A percentile compares a stretch with the other conserved stretches of the same genome.
Evolutionary conservation across 495 filamentous ascomycete genomes (phyloP).

Genomic region (Copromyces sp.): DNA sequence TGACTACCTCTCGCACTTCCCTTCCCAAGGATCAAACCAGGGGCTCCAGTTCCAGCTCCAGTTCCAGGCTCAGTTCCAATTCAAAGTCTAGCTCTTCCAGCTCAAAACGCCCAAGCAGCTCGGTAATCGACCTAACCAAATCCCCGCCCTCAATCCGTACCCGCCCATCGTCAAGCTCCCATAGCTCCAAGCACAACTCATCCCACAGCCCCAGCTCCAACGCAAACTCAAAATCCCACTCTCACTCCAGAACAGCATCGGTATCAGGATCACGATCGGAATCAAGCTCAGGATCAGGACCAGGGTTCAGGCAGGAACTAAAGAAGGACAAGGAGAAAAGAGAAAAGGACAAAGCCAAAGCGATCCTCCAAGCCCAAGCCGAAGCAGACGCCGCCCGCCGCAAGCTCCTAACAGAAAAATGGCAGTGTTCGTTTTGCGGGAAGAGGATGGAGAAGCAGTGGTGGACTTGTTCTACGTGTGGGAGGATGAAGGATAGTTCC

Average conservation of each 20-base stretch:
- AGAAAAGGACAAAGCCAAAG: not conserved
- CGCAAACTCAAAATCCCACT: not conserved
- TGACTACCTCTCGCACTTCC: not conserved
- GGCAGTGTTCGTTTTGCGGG: constrained; percentile 60
- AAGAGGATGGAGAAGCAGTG: constrained; percentile 59
- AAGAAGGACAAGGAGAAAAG: not conserved
- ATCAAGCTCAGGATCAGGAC: not conserved
- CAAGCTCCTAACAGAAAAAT: constrained; percentile 30
- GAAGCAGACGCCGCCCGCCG: constrained; percentile 12
- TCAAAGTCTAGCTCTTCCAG: constrained; percentile 14
- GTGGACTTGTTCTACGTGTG: constrained; percentile 69
- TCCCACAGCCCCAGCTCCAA: not conserved
- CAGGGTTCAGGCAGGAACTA: too few species aligned
- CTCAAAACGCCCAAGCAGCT: constrained; percentile 7
- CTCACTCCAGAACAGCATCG: too few species aligned
- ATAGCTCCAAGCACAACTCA: not conserved
- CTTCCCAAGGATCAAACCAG: not conserved
- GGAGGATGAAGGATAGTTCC: constrained; percentile 54
- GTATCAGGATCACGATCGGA: not conserved
- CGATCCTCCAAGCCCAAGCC: constrained; percentile 4
- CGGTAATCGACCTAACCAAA: constrained; percentile 23
- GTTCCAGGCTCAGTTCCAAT: not conserved
- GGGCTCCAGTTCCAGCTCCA: not conserved
- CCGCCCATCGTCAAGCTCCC: not conserved
- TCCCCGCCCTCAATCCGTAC: not conserved